Evolutionary conservation across 257 asterid genomes (phyloP).

Genomic region (Haberlea rhodopensis): DNA sequence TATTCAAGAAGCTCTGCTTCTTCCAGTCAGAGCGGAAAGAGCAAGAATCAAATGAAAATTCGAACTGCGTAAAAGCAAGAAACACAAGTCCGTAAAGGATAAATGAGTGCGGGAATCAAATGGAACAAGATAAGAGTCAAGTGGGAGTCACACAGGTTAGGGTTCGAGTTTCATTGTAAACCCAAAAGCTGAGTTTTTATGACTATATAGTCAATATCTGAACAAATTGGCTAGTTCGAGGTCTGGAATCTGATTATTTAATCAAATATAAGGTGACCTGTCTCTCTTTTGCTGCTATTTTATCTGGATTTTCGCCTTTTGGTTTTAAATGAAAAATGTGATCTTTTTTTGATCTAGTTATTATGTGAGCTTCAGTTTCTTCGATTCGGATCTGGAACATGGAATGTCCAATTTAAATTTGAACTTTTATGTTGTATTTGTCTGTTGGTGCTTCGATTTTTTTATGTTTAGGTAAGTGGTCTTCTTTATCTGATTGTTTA

Average conservation of each 20-base stretch:
- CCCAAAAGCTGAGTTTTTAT: too few species aligned
- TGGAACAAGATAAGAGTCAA: constrained; percentile 1
- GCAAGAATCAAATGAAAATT: not conserved
- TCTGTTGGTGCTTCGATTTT: constrained; percentile 19
- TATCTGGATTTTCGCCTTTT: constrained; percentile 11
- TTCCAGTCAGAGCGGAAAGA: too few species aligned
- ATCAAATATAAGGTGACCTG: too few species aligned
- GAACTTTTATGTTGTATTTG: not conserved
- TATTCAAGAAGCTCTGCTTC: not conserved
- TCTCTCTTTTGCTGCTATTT: too few species aligned
- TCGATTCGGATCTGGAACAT: constrained; percentile 29
- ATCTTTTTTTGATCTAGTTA: constrained; percentile 4
- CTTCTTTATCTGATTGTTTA: constrained; percentile 19
- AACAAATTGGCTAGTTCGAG: too few species aligned
- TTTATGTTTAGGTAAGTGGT: constrained; percentile 8
- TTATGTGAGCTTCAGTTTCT: constrained; percentile 6
- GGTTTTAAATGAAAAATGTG: constrained; percentile 20
- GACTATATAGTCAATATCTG: too few species aligned
- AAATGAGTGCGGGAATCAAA: not conserved
- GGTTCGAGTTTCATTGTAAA: too few species aligned
- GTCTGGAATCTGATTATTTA: too few species aligned
- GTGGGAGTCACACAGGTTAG: too few species aligned
- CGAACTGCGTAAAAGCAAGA: constrained; percentile 11
- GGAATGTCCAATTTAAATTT: constrained; percentile 13
- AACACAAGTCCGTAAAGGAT: constrained; percentile 1